phyloP scores from a whole-genome alignment of 441 rosid genomes.

The Dalechampia spathulata region DNA sequence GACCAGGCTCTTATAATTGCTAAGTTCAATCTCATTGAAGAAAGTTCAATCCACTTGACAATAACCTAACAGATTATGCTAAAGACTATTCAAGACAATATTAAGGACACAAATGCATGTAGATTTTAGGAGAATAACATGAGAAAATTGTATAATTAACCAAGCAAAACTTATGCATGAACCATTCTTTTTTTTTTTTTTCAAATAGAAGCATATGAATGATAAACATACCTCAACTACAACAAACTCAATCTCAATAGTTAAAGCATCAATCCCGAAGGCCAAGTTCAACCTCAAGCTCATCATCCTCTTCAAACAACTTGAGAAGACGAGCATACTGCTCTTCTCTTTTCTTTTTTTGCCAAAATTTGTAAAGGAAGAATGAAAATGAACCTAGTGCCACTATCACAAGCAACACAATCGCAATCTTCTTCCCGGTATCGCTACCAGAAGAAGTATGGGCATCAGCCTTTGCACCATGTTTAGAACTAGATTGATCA shows the following conservation, averaged over 20 bases:
- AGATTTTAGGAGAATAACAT: neutral
- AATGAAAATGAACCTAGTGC: conserved; percentile 50
- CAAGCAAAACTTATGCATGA: neutral
- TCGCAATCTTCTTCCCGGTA: conserved; percentile 42
- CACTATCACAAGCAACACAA: conserved; percentile 41
- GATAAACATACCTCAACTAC: conserved; percentile 20
- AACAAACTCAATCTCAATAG: conserved; percentile 9
- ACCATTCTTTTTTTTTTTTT: too few species aligned
- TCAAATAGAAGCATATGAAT: neutral
- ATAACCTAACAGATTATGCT: neutral
- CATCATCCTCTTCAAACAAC: conserved; percentile 98
- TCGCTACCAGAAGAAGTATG: conserved; percentile 35
- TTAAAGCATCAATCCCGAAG: conserved; percentile 54
- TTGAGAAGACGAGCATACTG: conserved; percentile 90
- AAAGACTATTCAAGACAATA: neutral
- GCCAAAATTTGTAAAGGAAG: conserved; percentile 79
- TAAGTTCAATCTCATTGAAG: neutral
- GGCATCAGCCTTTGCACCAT: conserved; percentile 30
- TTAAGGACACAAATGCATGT: neutral
- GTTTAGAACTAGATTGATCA: conserved; percentile 38
- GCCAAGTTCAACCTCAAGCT: conserved; percentile 96
- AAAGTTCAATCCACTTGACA: neutral
- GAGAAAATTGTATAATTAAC: neutral
- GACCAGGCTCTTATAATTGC: neutral
- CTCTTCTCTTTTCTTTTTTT: conserved; percentile 95